Base-by-base conservation (phyloP, 1,284 basidiomycete species). In the Acaromyces ingoldii region DNA sequence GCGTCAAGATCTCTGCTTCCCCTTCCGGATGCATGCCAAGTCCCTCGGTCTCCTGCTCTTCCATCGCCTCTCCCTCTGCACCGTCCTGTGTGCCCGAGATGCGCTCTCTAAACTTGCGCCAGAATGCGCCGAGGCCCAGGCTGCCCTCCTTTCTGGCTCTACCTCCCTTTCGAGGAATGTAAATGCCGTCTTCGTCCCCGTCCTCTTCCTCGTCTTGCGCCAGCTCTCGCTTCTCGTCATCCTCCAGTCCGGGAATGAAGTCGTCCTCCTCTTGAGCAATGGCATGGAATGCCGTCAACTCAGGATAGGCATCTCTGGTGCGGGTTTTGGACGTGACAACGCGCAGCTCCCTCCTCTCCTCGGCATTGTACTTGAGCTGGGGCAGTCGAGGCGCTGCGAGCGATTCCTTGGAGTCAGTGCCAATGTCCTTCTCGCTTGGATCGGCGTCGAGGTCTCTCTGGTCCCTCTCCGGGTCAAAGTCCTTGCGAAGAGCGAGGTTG, bases 401-500 rank as follows among this genome's bases (percentile, higher is more conserved):
- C 36, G 21, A 38, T 6, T 6, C 6, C 36, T 22, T n/a, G 21
- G 36, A 7, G 7, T n/a, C 6, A 38, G 9, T 5, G 36, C 9
- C 36, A 38, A 22, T n/a, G 6, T 22, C 21, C 7, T 38, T 9
- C 36, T 38, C 36, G 36, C 15, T 25, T 10, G 13, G 11, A 24
- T 49, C 38, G 25, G 21, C 48, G 13, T 49, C 48, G 31, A 33
- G 24, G n/a, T 45, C 25, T 22, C 22, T 17, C 24, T 30, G n/a
- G 4, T 48, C 46, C 3, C 21, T 25, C 7, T 45, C 46, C 33
- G 38, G 46, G 24, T 42, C 48, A n/a, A 38, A 49, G 36, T 28
- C 33, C 22, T 15, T n/a, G 37, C 25, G 15, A 17, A 49, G 24
- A 24, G 48, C 48, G 13, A 36, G 36, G 41, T 42, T 49, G 24